phyloP scores from a whole-genome alignment of 148 eudicot genomes.

The Nyssa sinensis region DNA sequence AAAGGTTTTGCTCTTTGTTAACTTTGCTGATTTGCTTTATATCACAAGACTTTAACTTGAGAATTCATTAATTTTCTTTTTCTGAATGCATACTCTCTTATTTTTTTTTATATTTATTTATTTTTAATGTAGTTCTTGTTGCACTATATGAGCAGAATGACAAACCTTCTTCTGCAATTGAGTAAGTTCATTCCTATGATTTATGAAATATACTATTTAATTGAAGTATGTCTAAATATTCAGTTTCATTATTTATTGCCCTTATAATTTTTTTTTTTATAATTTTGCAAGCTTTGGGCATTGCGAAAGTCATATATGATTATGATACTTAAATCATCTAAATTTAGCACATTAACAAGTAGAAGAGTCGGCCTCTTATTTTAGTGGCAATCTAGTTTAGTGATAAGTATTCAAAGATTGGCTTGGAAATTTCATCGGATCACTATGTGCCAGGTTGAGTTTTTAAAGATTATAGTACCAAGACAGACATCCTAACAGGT shows the following conservation, averaged over 20 bases:
- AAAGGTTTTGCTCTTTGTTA: slow-evolving; percentile 50
- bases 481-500: background rate
- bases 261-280: no score
- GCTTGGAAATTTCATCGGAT: background rate
- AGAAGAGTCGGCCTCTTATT: background rate
- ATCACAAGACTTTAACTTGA: background rate
- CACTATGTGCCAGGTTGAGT: background rate
- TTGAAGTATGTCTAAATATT: slow-evolving; percentile 2
- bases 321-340: background rate
- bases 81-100: background rate
- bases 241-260: background rate
- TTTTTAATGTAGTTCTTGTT: slow-evolving; percentile 61
- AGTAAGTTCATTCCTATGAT: slow-evolving; percentile 48
- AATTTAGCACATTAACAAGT: background rate
- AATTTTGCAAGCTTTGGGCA: slow-evolving; percentile 10
- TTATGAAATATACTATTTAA: background rate
- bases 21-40: background rate
- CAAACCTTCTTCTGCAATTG: slow-evolving; percentile 80
- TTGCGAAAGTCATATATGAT: background rate
- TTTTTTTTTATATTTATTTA: background rate
- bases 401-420: background rate
- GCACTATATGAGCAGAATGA: slow-evolving; percentile 88
- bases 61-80: background rate
- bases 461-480: background rate
- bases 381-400: background rate